Conservation (phyloP, 139 green algal genomes). For the Chlamydomonas applanata region DNA sequence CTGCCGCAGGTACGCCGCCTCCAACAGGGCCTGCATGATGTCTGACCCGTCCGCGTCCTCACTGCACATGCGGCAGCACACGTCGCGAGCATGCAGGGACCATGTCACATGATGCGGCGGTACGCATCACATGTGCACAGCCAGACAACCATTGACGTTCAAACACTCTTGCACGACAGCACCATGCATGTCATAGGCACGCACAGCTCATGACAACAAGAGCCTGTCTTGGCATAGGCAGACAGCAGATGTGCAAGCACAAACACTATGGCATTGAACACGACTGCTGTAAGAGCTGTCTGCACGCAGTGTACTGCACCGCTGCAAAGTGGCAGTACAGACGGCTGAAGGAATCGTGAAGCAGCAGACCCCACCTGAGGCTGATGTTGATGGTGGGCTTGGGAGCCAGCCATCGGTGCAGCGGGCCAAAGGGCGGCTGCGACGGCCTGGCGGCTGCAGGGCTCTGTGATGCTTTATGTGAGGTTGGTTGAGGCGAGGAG, state of each 20-base stretch:
- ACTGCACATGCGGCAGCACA: slow-evolving; percentile 11
- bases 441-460: background rate
- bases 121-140: too few relatives aligned
- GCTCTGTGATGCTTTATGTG: background rate
- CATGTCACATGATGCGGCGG: too few relatives aligned
- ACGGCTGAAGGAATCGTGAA: too few relatives aligned
- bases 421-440: background rate
- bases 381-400: background rate
- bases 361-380: slow-evolving; percentile 1
- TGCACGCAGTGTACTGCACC: too few relatives aligned
- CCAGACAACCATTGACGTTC: too few relatives aligned
- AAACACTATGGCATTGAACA: too few relatives aligned
- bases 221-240: too few relatives aligned
- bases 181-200: background rate
- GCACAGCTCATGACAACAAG: background rate
- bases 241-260: too few relatives aligned
- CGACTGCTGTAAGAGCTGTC: too few relatives aligned
- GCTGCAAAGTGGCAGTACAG: too few relatives aligned
- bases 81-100: too few relatives aligned
- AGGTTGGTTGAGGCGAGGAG: background rate
- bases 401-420: background rate
- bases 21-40: slow-evolving; percentile 60
- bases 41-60: slow-evolving; percentile 33
- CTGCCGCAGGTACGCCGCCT: slow-evolving; percentile 58
- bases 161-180: too few relatives aligned